These are phyloP conservation scores for Filobasidium wieringae DNA, from an alignment of 768 basidiomycete species.

Conservation along the genomic window DNA sequence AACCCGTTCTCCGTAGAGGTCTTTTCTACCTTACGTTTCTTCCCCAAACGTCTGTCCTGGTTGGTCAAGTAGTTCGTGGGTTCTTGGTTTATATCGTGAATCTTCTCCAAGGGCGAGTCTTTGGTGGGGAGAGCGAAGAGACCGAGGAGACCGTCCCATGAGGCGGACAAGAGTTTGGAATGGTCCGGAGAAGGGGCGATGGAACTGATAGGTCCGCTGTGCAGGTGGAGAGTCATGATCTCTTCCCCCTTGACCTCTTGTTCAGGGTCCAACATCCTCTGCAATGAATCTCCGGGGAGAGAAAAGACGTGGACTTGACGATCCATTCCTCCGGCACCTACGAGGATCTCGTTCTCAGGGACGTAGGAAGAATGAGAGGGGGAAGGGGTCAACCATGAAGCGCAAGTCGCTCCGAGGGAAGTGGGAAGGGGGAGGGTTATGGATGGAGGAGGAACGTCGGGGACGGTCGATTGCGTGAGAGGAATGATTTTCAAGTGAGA, in stretches of 20 bases:
- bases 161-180: constrained; percentile 61
- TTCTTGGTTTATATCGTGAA: constrained; percentile 57
- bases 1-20: constrained; percentile 9
- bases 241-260: constrained; percentile 36
- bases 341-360: constrained; percentile 19
- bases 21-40: constrained; percentile 49
- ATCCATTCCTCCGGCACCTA: constrained; percentile 38
- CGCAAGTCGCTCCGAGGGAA: constrained; percentile 33
- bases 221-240: constrained; percentile 66
- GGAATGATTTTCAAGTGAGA: constrained; percentile 35
- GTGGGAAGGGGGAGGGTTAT: constrained; percentile 33
- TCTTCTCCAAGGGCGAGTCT: constrained; percentile 51
- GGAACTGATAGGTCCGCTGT: constrained; percentile 68
- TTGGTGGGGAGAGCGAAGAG: constrained; percentile 43
- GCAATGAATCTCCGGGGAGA: constrained; percentile 22
- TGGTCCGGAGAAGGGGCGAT: constrained; percentile 50
- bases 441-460: constrained; percentile 15
- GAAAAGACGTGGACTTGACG: constrained; percentile 35
- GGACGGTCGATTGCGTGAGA: constrained; percentile 15
- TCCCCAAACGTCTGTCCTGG: constrained; percentile 46
- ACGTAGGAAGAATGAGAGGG: background rate
- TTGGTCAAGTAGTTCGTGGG: constrained; percentile 32
- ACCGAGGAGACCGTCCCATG: constrained; percentile 79
- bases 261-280: constrained; percentile 34
- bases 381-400: constrained; percentile 30